Conservation (phyloP, 2,329 filamentous ascomycete genomes). For the Saccharata proteae region DNA sequence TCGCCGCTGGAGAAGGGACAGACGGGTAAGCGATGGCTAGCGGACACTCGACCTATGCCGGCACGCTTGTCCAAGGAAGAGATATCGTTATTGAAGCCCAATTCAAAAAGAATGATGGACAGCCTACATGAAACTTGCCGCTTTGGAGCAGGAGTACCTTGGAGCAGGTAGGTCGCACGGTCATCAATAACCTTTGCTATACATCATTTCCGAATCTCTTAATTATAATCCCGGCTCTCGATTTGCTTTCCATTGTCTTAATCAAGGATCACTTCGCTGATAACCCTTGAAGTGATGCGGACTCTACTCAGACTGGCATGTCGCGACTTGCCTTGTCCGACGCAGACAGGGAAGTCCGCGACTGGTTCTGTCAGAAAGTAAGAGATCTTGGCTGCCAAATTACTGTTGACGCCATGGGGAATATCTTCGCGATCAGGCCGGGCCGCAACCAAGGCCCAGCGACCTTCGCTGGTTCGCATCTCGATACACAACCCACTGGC, state of each 20-base stretch:
- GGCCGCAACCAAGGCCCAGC: conserved; percentile 48
- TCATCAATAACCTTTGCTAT: no score
- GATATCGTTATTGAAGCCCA: conserved; percentile 42
- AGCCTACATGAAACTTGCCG: conserved; percentile 54
- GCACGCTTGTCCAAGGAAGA: conserved; percentile 42
- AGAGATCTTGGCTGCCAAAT: conserved; percentile 53
- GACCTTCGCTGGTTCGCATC: conserved; percentile 58
- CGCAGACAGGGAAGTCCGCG: conserved; percentile 56
- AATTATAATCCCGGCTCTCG: neutral
- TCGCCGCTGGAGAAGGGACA: no score
- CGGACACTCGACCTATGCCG: no score
- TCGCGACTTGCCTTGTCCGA: conserved; percentile 59
- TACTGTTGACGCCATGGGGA: conserved; percentile 64
- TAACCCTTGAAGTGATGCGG: conserved; percentile 25
- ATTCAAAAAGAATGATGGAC: conserved; percentile 47
- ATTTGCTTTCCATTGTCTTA: neutral
- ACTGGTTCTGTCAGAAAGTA: conserved; percentile 62
- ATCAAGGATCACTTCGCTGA: neutral
- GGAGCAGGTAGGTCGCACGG: conserved; percentile 51
- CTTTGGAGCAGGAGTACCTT: conserved; percentile 54
- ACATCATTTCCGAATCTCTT: conserved; percentile 5
- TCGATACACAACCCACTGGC: conserved; percentile 45
- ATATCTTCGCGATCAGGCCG: conserved; percentile 62
- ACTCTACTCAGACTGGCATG: conserved; percentile 60
- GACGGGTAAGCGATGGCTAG: no score